Base-by-base conservation (phyloP, 2,329 filamentous ascomycete species). In the Colletotrichum caudatum region DNA sequence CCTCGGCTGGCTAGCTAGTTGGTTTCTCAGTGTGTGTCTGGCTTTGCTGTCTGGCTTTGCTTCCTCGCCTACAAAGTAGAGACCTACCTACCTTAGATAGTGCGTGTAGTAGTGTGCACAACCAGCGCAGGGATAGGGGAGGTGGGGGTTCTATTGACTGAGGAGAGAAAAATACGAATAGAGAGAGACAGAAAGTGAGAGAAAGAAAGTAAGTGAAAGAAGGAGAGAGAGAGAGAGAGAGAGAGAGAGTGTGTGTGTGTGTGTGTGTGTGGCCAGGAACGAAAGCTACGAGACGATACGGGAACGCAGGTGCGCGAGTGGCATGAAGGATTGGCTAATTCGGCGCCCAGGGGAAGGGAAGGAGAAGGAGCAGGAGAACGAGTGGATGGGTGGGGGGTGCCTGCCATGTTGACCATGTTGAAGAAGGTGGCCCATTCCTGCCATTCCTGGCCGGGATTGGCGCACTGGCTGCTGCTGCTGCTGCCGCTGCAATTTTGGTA, bases 301-400 rank as follows among this genome's bases (percentile, higher is more conserved):
- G 50, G 37, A 46, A 46, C 18, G 35, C 35, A 11, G 12, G 50
- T 16, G 39, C 18, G 35, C 35, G 18, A 7, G 50, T 44, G 18
- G 48, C 18, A 53, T 53, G 18, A 26, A n/a, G 12, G 50, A 56
- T 56, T 64, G 50, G 61, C 23, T 33, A 56, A 64, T 56, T 64
- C 50, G 50, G 14, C 26, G 50, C 6, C 29, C 61, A 64, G 50
- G 61, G 61, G 26, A 12, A 23, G 61, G 61, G 26, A 12, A 23
- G 20, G 20, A 46, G 44, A 46, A 12, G 46, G 8, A 48, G 14
- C 12, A 12, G 4, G 46, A 16, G 14, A 41, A 41, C 2, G 37
- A 39, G 9, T 37, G 35, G 9, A 37, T 39, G 39, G 14, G 6
- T 6, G 39, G 39, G 18, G 61, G 39, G 39, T 3, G 39, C 50